Evolutionary conservation across 2,329 filamentous ascomycete species (phyloP).

Genomic region (Fusarium circinatum): DNA sequence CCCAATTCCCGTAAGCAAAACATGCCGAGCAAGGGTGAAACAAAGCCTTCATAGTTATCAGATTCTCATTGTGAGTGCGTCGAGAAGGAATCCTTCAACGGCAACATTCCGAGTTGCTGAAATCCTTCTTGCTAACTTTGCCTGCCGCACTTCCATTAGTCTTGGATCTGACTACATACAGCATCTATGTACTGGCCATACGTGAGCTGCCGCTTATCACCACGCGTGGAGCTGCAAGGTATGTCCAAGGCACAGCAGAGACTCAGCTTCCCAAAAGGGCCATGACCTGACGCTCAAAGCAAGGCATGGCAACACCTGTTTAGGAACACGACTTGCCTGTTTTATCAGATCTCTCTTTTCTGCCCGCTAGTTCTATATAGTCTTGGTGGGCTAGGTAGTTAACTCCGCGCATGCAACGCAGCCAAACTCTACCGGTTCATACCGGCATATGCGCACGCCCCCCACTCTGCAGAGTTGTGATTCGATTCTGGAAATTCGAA

Average conservation of each 20-base stretch:
- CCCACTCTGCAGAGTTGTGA: neutral
- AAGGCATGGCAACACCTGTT: neutral
- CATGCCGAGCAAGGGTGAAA: neutral
- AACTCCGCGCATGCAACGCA: neutral
- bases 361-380: neutral
- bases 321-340: neutral
- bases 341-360: neutral
- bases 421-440: neutral
- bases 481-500: neutral
- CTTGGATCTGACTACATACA: neutral
- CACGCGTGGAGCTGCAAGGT: neutral
- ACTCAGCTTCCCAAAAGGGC: neutral
- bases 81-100: neutral
- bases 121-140: neutral
- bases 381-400: neutral
- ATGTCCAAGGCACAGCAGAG: neutral
- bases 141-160: neutral
- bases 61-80: neutral
- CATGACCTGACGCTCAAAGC: neutral
- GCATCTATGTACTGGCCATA: neutral
- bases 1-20: neutral
- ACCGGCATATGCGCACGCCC: neutral
- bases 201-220: neutral
- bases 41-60: neutral
- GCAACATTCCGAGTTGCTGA: neutral